Percentiles rank a stretch among this genome's conserved stretches.
Evolutionary conservation across 148 eudicot species (phyloP).

Genomic region (Rheum nobile): DNA sequence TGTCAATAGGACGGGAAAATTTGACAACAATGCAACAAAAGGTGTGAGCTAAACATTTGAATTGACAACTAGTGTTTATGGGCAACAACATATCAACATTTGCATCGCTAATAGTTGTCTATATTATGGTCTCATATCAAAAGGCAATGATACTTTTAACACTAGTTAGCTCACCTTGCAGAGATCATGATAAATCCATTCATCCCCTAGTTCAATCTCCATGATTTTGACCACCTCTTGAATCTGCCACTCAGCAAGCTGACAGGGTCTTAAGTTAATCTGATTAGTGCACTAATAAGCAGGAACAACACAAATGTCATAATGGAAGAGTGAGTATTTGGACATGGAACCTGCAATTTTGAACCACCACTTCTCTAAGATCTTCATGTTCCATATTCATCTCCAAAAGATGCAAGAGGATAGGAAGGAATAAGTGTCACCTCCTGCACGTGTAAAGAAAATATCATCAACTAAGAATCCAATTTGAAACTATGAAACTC

Average conservation of each 20-base stretch:
- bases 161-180: slow-evolving; percentile 40
- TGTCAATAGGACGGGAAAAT: too few relatives aligned
- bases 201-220: too few relatives aligned
- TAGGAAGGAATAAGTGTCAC: background rate
- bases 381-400: slow-evolving; percentile 49
- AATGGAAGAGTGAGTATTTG: background rate
- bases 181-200: slow-evolving; percentile 52
- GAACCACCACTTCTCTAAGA: slow-evolving; percentile 47
- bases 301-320: background rate
- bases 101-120: background rate
- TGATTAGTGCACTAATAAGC: background rate
- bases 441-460: too few relatives aligned
- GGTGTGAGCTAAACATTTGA: background rate
- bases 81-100: background rate
- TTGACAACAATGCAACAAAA: too few relatives aligned
- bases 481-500: background rate
- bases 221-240: too few relatives aligned
- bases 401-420: slow-evolving; percentile 42
- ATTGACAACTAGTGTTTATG: background rate
- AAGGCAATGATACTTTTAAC: background rate
- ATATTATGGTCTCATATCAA: background rate
- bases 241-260: slow-evolving; percentile 28
- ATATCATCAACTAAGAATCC: background rate
- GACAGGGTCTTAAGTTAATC: background rate
- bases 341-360: slow-evolving; percentile 48